These are phyloP conservation scores for Dictyostelium capitatum DNA, from an alignment of 78 protist species.

Conservation along the genomic window DNA sequence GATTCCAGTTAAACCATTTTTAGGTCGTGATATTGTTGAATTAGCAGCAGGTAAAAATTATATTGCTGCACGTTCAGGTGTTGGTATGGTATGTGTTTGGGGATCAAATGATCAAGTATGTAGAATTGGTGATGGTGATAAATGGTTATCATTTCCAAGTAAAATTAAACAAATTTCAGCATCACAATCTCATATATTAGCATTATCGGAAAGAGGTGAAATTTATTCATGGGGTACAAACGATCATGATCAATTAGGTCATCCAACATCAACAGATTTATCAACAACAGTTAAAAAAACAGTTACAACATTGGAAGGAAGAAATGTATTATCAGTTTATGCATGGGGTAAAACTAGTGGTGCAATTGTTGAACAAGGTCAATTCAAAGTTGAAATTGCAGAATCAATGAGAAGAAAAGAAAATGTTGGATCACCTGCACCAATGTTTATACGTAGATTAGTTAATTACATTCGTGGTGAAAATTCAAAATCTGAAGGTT, in stretches of 20 bases:
- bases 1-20: slow-evolving; percentile 63
- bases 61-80: slow-evolving; percentile 54
- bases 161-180: slow-evolving; percentile 60
- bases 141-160: background rate
- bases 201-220: slow-evolving; percentile 47
- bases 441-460: slow-evolving; percentile 28
- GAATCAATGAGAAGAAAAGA: slow-evolving; percentile 72
- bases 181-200: slow-evolving; percentile 33
- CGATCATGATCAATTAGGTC: slow-evolving; percentile 57
- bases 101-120: slow-evolving; percentile 62
- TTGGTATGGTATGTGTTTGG: slow-evolving; percentile 48
- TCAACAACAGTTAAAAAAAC: background rate
- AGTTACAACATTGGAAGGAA: background rate
- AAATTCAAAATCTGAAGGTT: slow-evolving; percentile 38
- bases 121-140: slow-evolving; percentile 38
- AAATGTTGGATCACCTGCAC: slow-evolving; percentile 31
- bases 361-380: slow-evolving; percentile 65
- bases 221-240: slow-evolving; percentile 36
- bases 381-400: slow-evolving; percentile 45
- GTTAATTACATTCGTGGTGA: slow-evolving; percentile 58
- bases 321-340: slow-evolving; percentile 37
- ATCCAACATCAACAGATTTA: background rate
- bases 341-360: slow-evolving; percentile 64
- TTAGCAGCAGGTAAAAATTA: slow-evolving; percentile 31
- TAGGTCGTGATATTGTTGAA: slow-evolving; percentile 65